These are phyloP conservation scores for Epithemia pelagica DNA, from an alignment of 108 stramenopile species.

Conservation along the genomic window DNA sequence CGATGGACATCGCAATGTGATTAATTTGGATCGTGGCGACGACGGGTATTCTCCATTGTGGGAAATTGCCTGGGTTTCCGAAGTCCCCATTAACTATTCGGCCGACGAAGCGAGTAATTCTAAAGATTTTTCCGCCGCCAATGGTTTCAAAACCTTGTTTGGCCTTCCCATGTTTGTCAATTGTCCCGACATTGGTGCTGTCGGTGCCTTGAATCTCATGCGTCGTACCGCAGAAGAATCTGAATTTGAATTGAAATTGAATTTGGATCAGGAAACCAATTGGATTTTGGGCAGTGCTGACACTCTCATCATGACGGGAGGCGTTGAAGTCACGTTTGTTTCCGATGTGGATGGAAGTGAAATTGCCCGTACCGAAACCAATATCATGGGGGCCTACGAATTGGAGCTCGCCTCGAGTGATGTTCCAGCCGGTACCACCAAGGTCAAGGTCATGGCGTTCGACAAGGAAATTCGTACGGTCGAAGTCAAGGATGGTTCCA, in stretches of 20 bases:
- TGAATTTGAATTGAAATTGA: background rate
- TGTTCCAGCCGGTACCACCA: constrained; percentile 9
- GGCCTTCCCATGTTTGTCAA: constrained; percentile 24
- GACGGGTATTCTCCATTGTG: constrained; percentile 23
- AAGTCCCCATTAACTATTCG: constrained; percentile 17
- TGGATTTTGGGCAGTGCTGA: constrained; percentile 15
- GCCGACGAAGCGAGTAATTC: constrained; percentile 19
- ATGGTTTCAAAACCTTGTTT: constrained; percentile 14
- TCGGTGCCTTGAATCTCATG: constrained; percentile 2
- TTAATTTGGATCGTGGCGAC: constrained; percentile 19
- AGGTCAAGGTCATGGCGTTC: constrained; percentile 8
- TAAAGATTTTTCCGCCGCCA: constrained; percentile 1
- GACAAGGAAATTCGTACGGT: constrained; percentile 14
- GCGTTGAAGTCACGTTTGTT: constrained; percentile 4
- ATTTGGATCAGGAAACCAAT: background rate
- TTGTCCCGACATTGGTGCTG: constrained; percentile 19
- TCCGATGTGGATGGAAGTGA: constrained; percentile 11
- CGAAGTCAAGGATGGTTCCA: constrained; percentile 16
- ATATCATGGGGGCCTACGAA: constrained; percentile 23
- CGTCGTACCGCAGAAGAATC: constrained; percentile 3
- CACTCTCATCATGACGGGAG: constrained; percentile 4
- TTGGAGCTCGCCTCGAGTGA: constrained; percentile 3
- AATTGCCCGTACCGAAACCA: constrained; percentile 9
- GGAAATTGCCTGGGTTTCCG: constrained; percentile 19
- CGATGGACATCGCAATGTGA: constrained; percentile 20